Conservation (phyloP, 2,329 filamentous ascomycete species). For the Penicillium sp. region DNA sequence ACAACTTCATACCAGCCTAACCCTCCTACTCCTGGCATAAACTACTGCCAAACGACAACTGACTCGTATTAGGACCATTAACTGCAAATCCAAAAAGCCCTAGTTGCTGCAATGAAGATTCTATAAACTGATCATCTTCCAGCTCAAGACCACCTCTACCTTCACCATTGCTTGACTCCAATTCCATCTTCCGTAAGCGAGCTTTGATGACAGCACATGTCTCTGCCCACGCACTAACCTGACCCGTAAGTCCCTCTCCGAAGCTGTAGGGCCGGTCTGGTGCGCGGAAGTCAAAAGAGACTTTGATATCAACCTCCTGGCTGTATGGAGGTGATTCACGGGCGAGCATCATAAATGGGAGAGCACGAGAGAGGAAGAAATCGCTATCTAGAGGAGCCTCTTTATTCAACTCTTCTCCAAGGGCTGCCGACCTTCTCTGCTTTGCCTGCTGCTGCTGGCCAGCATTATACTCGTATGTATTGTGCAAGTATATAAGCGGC, state of each 20-base stretch:
- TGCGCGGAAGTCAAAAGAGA: conserved; percentile 32
- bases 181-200: conserved; percentile 31
- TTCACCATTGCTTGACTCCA: conserved; percentile 13
- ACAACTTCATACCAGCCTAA: no score
- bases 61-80: conserved; percentile 19
- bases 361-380: conserved; percentile 35
- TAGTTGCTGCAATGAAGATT: conserved; percentile 20
- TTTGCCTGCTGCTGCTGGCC: neutral
- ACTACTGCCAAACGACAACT: neutral
- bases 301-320: conserved; percentile 12
- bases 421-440: conserved; percentile 10
- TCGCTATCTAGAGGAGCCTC: conserved; percentile 24
- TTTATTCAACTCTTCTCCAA: conserved; percentile 20
- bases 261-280: conserved; percentile 38
- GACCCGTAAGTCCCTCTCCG: conserved; percentile 39
- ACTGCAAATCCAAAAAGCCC: conserved; percentile 30
- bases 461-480: conserved; percentile 31
- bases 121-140: conserved; percentile 21
- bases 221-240: conserved; percentile 40
- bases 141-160: conserved; percentile 7
- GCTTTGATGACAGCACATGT: conserved; percentile 33
- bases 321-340: conserved; percentile 36
- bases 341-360: conserved; percentile 36
- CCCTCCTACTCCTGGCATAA: neutral
- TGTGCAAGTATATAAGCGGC: conserved; percentile 34